Evolutionary conservation across 805 yeast species (phyloP).

Genomic region (Metschnikowia dekortorum): DNA sequence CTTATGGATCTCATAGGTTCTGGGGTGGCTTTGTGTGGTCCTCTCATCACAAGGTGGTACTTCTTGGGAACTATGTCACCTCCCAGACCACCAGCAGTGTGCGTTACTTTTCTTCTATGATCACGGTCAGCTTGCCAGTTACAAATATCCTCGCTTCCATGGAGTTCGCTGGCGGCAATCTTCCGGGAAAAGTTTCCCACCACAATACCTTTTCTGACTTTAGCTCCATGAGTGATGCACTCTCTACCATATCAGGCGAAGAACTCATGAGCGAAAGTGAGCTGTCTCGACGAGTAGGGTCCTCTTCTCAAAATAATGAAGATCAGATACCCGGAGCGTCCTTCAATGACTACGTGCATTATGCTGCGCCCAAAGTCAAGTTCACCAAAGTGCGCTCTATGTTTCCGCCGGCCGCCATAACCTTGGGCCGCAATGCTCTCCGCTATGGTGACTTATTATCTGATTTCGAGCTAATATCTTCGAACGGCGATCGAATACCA

Average conservation of each 20-base stretch:
- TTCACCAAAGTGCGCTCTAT: conserved; percentile 64
- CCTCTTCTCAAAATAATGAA: conserved; percentile 10
- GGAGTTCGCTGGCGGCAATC: conserved; percentile 29
- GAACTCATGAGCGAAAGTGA: conserved; percentile 15
- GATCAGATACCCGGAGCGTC: conserved; percentile 21
- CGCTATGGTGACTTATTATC: conserved; percentile 58
- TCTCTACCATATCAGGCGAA: conserved; percentile 11
- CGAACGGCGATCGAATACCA: conserved; percentile 66
- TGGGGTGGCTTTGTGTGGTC: conserved; percentile 73
- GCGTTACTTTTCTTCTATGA: conserved; percentile 44
- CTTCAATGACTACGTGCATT: conserved; percentile 69
- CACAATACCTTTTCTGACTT: conserved; percentile 11
- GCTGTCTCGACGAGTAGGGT: conserved; percentile 8
- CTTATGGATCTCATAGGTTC: conserved; percentile 51
- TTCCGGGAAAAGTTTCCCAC: conserved; percentile 3
- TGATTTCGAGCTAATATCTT: conserved; percentile 66
- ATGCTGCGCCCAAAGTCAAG: conserved; percentile 67
- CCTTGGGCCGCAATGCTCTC: conserved; percentile 70
- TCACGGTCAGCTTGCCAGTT: conserved; percentile 52
- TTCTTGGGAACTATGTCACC: conserved; percentile 53
- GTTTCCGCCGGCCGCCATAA: conserved; percentile 73
- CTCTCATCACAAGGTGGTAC: conserved; percentile 67
- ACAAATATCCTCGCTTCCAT: conserved; percentile 46
- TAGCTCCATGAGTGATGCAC: conserved; percentile 11
- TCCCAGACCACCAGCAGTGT: conserved; percentile 43